A percentile compares a stretch with the other conserved stretches of the same genome.
phyloP scores from a whole-genome alignment of 2,329 filamentous ascomycete genomes.

The Nemania sp. region DNA sequence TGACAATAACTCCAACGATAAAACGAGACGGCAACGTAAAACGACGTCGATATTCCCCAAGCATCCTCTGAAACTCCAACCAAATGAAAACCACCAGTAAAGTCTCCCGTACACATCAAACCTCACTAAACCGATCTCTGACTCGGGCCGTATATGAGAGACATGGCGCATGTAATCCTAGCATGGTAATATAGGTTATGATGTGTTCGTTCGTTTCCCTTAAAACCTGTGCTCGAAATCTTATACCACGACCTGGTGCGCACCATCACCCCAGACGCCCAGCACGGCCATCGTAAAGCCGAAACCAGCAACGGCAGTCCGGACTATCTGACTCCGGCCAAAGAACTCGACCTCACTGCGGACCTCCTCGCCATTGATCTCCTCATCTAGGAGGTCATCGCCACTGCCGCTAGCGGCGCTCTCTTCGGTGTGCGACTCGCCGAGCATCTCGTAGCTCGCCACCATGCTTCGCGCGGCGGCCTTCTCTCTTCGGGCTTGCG shows the following conservation, averaged over 20 bases:
- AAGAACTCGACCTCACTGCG: constrained; percentile 67
- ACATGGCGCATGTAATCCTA: background rate
- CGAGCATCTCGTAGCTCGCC: constrained; percentile 77
- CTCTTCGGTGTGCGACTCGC: constrained; percentile 62
- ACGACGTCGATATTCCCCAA: constrained; percentile 16
- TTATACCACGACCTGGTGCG: constrained; percentile 43
- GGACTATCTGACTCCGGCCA: constrained; percentile 64
- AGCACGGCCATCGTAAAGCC: constrained; percentile 72
- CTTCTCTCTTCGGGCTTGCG: constrained; percentile 49
- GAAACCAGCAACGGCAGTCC: constrained; percentile 65
- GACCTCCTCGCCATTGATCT: constrained; percentile 72
- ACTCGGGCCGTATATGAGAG: constrained; percentile 2
- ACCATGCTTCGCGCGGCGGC: constrained; percentile 66
- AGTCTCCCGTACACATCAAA: constrained; percentile 22
- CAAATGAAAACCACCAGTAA: constrained; percentile 5
- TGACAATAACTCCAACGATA: background rate
- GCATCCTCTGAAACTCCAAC: constrained; percentile 32
- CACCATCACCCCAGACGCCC: constrained; percentile 75
- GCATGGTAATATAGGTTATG: constrained; percentile 7
- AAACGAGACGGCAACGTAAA: constrained; percentile 5
- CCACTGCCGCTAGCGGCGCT: constrained; percentile 58
- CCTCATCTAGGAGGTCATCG: constrained; percentile 56
- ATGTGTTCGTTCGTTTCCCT: background rate
- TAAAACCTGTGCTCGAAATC: background rate
- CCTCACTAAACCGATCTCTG: background rate